Evolutionary conservation across 805 yeast species (phyloP).

Genomic region (Cyberlindnera subsufficiens): DNA sequence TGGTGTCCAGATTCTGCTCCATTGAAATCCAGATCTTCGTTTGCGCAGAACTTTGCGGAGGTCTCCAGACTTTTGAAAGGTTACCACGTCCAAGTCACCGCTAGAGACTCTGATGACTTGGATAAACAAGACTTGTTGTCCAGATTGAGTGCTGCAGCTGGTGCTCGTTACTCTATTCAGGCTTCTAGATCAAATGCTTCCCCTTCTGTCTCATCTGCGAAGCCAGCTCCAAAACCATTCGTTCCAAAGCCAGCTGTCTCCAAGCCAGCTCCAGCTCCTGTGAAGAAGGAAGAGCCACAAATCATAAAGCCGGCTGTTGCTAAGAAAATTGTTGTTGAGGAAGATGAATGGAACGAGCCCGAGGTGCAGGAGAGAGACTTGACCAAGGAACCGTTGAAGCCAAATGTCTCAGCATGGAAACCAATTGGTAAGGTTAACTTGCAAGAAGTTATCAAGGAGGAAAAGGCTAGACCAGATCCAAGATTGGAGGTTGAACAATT

Average conservation of each 20-base stretch:
- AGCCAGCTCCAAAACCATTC: conserved; percentile 26
- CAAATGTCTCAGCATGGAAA: conserved; percentile 44
- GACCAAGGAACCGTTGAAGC: conserved; percentile 37
- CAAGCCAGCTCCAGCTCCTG: conserved; percentile 1
- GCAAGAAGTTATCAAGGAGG: conserved; percentile 36
- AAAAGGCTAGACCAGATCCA: conserved; percentile 37
- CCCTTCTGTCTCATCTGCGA: conserved; percentile 22
- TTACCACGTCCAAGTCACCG: conserved; percentile 94
- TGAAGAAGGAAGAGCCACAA: conserved; percentile 16
- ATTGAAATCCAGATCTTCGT: conserved; percentile 63
- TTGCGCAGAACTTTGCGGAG: conserved; percentile 72
- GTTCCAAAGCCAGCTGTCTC: conserved; percentile 15
- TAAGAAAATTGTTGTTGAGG: conserved; percentile 15
- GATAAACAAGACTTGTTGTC: conserved; percentile 69
- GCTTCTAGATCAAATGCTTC: conserved; percentile 28
- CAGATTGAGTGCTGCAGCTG: conserved; percentile 85
- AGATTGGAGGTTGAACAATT: conserved; percentile 32
- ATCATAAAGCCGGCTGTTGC: conserved; percentile 18
- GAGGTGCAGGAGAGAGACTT: conserved; percentile 43
- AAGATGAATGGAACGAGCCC: conserved; percentile 42
- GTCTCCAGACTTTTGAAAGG: conserved; percentile 67
- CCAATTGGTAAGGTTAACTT: conserved; percentile 59
- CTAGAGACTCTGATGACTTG: conserved; percentile 90
- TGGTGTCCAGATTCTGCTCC: conserved; percentile 99
- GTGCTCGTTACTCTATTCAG: conserved; percentile 85